Base-by-base conservation (phyloP, 1,284 basidiomycete species). In the Tranzscheliella williamsii region DNA sequence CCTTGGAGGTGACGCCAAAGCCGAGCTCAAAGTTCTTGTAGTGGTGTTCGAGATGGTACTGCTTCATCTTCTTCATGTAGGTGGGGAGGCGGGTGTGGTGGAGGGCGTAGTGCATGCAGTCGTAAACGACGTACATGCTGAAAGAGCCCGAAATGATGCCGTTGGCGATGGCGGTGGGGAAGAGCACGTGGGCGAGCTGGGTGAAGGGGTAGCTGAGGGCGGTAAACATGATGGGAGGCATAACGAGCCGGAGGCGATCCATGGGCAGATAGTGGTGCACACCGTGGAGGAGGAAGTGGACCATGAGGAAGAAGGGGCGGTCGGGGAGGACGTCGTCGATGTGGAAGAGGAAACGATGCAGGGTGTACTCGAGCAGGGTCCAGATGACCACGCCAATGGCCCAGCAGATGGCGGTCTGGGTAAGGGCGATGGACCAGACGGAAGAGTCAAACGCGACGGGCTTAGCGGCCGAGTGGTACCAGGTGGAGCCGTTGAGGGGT, bases 261-360 rank as follows among this genome's bases (percentile, higher is more conserved):
- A 95, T 95, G 15, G 92, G 94, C 48, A 99, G 82, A 76, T 94
- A 98, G 80, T 99, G 94, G 78, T 99, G 94, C 36, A 99, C 86
- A 18, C 95, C 94, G 78, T 98, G 94, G 72, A 93, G 82, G 70
- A 92, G 79, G 80, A 99, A 99, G 79, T 99, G 94, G 26, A 97
- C 78, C 38, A 86, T 86, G 70, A 98, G 82, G 78, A 88, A 90
- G 52, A 82, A 80, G 17, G 88, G 87, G 48, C 81, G 82, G 78
- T 97, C 94, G 5, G 94, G 95, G 13, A 99, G 83, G 68, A 84
- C 78, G n/a, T 86, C 81, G 79, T 99, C 95, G 67, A 99, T 81
- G 80, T 99, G 95, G 85, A 99, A 99, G 42, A 99, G 81, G 85
- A 96, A 97, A 24, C 94, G 87, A 80, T 99, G 95, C 73, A 99